phyloP scores from a whole-genome alignment of 1,284 basidiomycete genomes.

The Laetiporus sulphureus region DNA sequence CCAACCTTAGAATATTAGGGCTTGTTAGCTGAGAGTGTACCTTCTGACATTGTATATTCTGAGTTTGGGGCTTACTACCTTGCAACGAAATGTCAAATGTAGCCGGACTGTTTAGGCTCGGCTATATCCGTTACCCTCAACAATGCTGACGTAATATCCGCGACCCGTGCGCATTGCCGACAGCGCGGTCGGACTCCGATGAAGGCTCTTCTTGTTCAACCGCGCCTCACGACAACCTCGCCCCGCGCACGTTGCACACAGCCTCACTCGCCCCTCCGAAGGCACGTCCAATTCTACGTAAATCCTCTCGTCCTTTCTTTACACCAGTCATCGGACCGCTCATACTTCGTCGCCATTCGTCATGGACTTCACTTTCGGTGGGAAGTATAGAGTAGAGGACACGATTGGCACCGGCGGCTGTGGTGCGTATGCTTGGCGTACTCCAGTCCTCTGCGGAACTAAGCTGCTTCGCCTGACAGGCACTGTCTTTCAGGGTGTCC shows the following conservation, averaged over 20 bases:
- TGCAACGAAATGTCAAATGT: too few relatives aligned
- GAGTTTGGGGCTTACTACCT: too few relatives aligned
- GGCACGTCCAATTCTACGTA: background rate
- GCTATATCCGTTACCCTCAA: too few relatives aligned
- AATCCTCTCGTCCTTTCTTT: constrained; percentile 3
- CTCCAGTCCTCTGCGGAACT: background rate
- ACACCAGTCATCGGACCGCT: constrained; percentile 2
- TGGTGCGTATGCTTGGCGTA: constrained; percentile 43
- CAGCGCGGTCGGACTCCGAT: too few relatives aligned
- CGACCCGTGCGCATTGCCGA: too few relatives aligned
- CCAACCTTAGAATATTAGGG: too few relatives aligned
- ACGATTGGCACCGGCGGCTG: constrained; percentile 95
- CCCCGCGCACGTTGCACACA: background rate
- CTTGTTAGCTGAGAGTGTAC: too few relatives aligned
- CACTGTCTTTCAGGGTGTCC: constrained; percentile 91
- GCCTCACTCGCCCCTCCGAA: background rate
- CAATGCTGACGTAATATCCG: too few relatives aligned
- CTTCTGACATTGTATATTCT: too few relatives aligned
- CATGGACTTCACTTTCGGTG: constrained; percentile 78
- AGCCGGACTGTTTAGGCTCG: too few relatives aligned
- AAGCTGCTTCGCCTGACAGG: constrained; percentile 35
- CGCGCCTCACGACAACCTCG: background rate
- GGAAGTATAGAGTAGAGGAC: constrained; percentile 90
- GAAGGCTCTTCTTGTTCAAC: too few relatives aligned
- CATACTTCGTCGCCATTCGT: constrained; percentile 5